Evolutionary conservation across 495 filamentous ascomycete species (phyloP), one percentile per base, ranked within the genome.

Genomic region (Bombardia bombarda): DNA sequence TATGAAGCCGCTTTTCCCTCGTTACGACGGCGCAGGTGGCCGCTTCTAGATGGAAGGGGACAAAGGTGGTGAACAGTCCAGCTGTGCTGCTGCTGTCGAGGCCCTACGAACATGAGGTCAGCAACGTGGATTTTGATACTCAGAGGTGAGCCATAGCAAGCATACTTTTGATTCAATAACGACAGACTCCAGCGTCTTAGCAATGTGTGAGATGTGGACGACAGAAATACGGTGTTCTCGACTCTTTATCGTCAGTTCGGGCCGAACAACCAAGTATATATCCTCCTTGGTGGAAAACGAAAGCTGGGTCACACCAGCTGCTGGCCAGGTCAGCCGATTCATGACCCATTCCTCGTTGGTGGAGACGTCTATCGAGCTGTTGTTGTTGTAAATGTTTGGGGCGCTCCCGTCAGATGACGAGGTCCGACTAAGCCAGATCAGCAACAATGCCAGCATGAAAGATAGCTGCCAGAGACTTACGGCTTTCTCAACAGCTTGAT

Each of bases 1-100:
- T 49, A 20, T 55, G 35, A 1, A 66, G 38, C 35, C 50, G 42
- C 7, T 58, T 60, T 25, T 58, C 50, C 4, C 57, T 45, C 1
- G 56, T 58, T 8, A 62, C 49, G 16, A 63, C 33, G 2, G 54
- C 56, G 26, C 59, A 62, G 12, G 45, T 52, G 16, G 45, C 32
- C 4, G 23, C 21, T 24, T 54, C 33, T 6, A 46, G 30, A 18
- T 43, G 38, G 21, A 58, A 54, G 3, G 52, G 40, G 7, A 54
- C 45, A 1, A 66, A 46, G 1, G 54, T 52, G 4, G 62, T 66
- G 33, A 63, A 60, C n/a, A 66, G 50, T 14, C 53, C 40, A 2
- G 50, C 50, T 17, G 34, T 42, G 26, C 42, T 58, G 9, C 50
- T 51, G 28, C 43, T 56, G 24, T 63, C 60, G 16, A 56, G 43